Base-by-base conservation (phyloP, 169 alveolate species). In the Babesia microti region DNA sequence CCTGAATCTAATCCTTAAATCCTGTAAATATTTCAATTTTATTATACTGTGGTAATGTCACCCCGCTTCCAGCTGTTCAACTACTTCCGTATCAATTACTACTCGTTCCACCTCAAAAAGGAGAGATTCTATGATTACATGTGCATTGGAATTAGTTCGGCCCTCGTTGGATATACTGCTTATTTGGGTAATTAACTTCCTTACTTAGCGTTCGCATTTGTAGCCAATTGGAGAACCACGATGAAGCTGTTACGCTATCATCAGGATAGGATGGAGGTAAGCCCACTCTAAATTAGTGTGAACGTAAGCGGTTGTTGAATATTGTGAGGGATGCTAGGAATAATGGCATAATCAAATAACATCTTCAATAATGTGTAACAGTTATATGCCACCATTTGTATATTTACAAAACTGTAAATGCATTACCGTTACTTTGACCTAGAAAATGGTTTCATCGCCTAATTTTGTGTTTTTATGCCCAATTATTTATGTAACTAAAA, bases 61-160 rank as follows among this genome's bases (percentile, higher is more conserved):
- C 61, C 76, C 24, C 46, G 70, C 2, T 65, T 65, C 43, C 70
- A 65, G 29, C 33, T 65, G n/a, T 65, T 65, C 27, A 53, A 55
- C n/a, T 56, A 55, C 19, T 45, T 65, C 22, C 70, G 76, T 1
- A 21, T 65, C 3, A 65, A 65, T 21, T 65, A 65, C 41, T 65
- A 65, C 27, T 68, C 70, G 9, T 65, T 65, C 53, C 76, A 65
- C 53, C 70, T 65, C n/a, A 6, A 55, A 19, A 65, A 65, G 46
- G 49, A 65, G 34, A 65, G 55, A 49, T 23, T 65, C n/a, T 65
- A 65, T 36, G 69, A 65, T 49, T 46, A 47, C 35, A 40, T 65
- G 12, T 53, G 70, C 19, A 7, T 39, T 15, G 76, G 56, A n/a
- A 46, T 65, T 2, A 54, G 70, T 34, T 30, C 70, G 11, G 29